A percentile compares a stretch with the other conserved stretches of the same genome.
Evolutionary conservation across 169 alveolate genomes (phyloP).

Genomic region (Plasmodium gonderi): DNA sequence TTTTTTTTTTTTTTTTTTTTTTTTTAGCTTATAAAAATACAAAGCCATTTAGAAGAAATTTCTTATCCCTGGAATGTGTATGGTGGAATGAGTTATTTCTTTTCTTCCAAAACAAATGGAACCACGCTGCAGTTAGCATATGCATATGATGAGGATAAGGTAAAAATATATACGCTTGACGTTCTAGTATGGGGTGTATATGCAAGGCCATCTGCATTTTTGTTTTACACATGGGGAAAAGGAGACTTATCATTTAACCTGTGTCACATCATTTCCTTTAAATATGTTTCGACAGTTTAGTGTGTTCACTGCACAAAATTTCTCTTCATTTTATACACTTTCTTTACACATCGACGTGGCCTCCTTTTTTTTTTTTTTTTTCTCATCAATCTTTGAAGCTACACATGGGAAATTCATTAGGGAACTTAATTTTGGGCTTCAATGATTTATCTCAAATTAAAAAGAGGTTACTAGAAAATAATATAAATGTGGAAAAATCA

Average conservation of each 20-base stretch:
- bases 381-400: too few species aligned
- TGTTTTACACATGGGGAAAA: too few species aligned
- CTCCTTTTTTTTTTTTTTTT: background rate
- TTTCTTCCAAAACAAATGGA: constrained; percentile 42
- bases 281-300: too few species aligned
- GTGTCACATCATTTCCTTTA: too few species aligned
- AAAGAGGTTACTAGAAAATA: constrained; percentile 31
- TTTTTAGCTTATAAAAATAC: constrained; percentile 56
- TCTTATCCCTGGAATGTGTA: constrained; percentile 73
- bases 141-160: constrained; percentile 72
- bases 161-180: too few species aligned
- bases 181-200: too few species aligned
- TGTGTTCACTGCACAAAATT: background rate
- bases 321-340: background rate
- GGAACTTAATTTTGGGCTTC: constrained; percentile 45
- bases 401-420: constrained; percentile 73
- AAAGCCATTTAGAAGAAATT: constrained; percentile 71
- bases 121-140: constrained; percentile 55
- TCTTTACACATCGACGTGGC: background rate
- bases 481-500: constrained; percentile 10
- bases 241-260: too few species aligned
- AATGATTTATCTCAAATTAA: constrained; percentile 32
- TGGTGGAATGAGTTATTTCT: constrained; percentile 72
- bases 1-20: background rate
- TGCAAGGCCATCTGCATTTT: too few species aligned